Percentiles rank a stretch among this genome's conserved stretches.
These are phyloP conservation scores for Xylaria castorea DNA, from an alignment of 495 filamentous ascomycete genomes.

Conservation along the genomic window DNA sequence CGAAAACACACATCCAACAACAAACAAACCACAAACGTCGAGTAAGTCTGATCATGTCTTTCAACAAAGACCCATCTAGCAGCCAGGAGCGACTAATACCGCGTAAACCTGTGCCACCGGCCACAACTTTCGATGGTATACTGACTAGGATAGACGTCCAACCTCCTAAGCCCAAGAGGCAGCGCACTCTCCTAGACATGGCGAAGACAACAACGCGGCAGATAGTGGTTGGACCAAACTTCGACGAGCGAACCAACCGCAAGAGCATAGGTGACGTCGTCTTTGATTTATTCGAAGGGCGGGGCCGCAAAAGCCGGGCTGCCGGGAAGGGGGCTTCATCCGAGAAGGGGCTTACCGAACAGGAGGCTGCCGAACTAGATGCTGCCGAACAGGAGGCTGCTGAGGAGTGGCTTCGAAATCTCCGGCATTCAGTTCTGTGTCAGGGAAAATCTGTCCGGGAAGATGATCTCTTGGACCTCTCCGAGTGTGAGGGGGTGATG, in stretches of 20 bases:
- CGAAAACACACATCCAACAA: not conserved
- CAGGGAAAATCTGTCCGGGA: not conserved
- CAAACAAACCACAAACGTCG: not conserved
- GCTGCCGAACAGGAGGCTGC: no score
- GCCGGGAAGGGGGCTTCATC: no score
- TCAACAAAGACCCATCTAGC: not conserved
- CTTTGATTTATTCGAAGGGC: no score
- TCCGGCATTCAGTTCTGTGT: not conserved
- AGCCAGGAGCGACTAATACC: not conserved
- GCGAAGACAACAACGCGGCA: not conserved
- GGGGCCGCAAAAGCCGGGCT: no score
- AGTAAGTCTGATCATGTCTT: not conserved
- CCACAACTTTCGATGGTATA: not conserved
- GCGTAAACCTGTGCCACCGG: not conserved
- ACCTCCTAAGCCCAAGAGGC: not conserved
- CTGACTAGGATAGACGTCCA: not conserved
- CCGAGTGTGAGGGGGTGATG: constrained; percentile 22
- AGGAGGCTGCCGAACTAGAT: not conserved
- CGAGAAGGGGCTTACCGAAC: no score
- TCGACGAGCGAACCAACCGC: not conserved
- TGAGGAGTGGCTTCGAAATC: not conserved
- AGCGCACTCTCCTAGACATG: not conserved
- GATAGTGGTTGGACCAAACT: not conserved
- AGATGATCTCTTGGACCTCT: constrained; percentile 14
- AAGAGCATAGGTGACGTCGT: not conserved